Base-by-base conservation (phyloP, 2,329 filamentous ascomycete species). In the Paramyrothecium sp. region DNA sequence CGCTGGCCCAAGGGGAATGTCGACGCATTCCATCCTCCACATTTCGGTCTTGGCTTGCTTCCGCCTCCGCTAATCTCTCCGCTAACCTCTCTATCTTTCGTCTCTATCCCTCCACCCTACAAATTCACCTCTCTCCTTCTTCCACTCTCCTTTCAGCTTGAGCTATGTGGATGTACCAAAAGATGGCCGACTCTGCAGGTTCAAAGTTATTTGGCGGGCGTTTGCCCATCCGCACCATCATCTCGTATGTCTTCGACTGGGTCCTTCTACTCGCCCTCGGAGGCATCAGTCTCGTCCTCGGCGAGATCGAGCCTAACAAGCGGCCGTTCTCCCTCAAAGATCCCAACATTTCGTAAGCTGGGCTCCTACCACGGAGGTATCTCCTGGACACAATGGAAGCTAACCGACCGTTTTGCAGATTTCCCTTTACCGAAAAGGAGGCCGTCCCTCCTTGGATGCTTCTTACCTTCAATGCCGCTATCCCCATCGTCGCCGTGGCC, bases 211-310 rank as follows among this genome's bases (percentile, higher is more conserved):
- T 55, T 19, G 58, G 62, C 53, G 57, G 60, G 54, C 60, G 61
- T 60, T 64, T 73, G 60, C 70, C 73, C 3, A 54, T 71, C 12
- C 65, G 69, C 22, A 65, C 78, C 47, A 60, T 90, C 51, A 66
- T 84, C n/a, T 89, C 88, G 21, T 93, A 93, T 69, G 72, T 89
- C 54, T 74, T 91, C 57, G 90, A 93, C 75, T 94, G 90, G 90
- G 71, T 90, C 20, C 75, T 90, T 51, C 83, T 90, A 60, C 73
- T 89, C 50, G 78, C 71, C 51, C 81, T 86, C 34, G 85, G 80
- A 23, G 81, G 77, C 17, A 76, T 87, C 23, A 87, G 83, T 56
- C 82, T 75, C 54, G 80, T 79, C n/a, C 81, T 91, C 65, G 83
- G 82, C 54, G 77, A 73, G 53, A 75, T 88, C 54, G 76, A 80